These are phyloP conservation scores for Telfairia occidentalis DNA, from an alignment of 331 rosid species.

Conservation along the genomic window DNA sequence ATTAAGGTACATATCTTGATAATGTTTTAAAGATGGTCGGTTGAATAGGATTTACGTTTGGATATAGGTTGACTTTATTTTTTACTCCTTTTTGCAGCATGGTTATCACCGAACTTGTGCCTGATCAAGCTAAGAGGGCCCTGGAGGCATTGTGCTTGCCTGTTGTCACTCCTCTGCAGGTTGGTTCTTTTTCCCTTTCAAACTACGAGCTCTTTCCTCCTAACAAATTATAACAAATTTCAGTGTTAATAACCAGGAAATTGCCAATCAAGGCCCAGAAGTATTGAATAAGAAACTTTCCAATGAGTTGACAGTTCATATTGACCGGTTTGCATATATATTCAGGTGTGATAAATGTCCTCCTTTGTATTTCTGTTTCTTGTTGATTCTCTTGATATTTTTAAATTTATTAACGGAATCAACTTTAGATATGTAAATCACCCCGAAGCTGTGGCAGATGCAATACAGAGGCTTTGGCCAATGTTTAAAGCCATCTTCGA, in stretches of 20 bases:
- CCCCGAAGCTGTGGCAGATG: conserved; percentile 97
- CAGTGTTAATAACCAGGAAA: conserved; percentile 53
- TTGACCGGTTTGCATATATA: conserved; percentile 91
- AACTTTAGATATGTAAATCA: conserved; percentile 72
- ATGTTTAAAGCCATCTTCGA: conserved; percentile 93
- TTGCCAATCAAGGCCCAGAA: conserved; percentile 77
- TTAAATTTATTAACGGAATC: conserved; percentile 22
- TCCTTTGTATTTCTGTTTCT: conserved; percentile 10
- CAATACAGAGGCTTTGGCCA: conserved; percentile 92
- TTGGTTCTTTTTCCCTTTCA: conserved; percentile 23
- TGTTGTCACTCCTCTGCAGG: conserved; percentile 86
- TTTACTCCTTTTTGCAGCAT: conserved; percentile 33
- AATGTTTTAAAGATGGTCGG: conserved; percentile 11
- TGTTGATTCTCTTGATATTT: neutral
- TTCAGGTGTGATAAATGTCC: conserved; percentile 54
- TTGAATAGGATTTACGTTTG: neutral
- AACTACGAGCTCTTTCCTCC: neutral
- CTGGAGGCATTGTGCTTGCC: conserved; percentile 92
- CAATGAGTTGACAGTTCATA: conserved; percentile 88
- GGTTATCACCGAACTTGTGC: conserved; percentile 91
- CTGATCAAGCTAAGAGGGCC: conserved; percentile 78
- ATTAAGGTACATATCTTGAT: conserved; percentile 44
- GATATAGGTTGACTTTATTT: neutral
- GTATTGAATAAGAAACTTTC: conserved; percentile 57
- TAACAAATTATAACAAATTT: conserved; percentile 16